A percentile compares a stretch with the other conserved stretches of the same genome.
phyloP scores from a whole-genome alignment of 2,329 filamentous ascomycete genomes.

The Pseudocercospora musae region DNA sequence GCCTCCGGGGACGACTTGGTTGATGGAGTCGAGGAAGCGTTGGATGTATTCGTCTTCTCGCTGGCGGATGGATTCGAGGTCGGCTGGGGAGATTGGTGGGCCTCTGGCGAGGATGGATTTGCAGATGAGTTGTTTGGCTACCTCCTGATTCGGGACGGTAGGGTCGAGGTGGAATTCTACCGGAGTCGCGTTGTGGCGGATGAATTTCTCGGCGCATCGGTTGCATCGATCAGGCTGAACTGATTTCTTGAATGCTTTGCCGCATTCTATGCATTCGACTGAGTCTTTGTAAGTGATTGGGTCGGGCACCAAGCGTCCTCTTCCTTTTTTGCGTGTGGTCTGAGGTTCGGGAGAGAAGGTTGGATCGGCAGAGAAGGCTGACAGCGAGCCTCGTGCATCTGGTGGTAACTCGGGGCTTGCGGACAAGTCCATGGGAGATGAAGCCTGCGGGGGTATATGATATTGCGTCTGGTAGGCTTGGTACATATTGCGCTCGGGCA shows the following conservation, averaged over 20 bases:
- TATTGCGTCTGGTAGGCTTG: slow-evolving; percentile 1
- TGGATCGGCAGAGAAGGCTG: not conserved
- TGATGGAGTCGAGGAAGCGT: slow-evolving; percentile 17
- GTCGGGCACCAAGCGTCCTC: not conserved
- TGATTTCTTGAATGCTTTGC: slow-evolving; percentile 8
- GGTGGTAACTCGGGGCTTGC: not conserved
- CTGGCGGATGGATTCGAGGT: not conserved
- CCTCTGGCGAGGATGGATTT: slow-evolving; percentile 7
- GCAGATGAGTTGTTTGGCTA: slow-evolving; percentile 12
- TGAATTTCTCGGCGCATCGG: slow-evolving; percentile 18
- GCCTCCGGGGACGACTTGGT: slow-evolving; percentile 7
- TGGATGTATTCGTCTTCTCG: slow-evolving; percentile 16
- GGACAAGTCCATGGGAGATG: not conserved
- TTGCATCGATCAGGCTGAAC: slow-evolving; percentile 13
- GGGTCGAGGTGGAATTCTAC: slow-evolving; percentile 13
- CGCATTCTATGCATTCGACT: slow-evolving; percentile 7
- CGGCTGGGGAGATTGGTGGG: slow-evolving; percentile 1
- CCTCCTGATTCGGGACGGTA: slow-evolving; percentile 4
- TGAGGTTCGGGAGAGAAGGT: not conserved
- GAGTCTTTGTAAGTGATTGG: slow-evolving; percentile 3
- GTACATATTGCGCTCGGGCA: slow-evolving; percentile 4
- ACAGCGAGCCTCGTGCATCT: not conserved
- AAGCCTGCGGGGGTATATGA: not conserved
- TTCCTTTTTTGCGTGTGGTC: not conserved
- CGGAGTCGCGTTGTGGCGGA: slow-evolving; percentile 14